These are phyloP conservation scores for Polytrichum commune DNA, from an alignment of 225 moss, liverwort and hornwort genomes.

Conservation along the genomic window DNA sequence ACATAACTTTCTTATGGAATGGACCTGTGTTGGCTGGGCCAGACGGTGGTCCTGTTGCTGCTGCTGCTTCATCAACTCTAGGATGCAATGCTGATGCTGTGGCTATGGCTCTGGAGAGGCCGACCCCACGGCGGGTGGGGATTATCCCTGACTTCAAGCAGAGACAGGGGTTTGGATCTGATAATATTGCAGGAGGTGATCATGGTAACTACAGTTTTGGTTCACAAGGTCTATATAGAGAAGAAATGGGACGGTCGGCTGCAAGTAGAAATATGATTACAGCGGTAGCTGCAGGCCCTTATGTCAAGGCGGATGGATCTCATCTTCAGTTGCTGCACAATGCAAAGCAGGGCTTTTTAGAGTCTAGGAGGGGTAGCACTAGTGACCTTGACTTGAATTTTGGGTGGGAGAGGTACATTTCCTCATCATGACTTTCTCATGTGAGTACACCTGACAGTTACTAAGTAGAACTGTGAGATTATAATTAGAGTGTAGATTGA, in stretches of 20 bases:
- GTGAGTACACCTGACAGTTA: too few species aligned
- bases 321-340: slow-evolving; percentile 22
- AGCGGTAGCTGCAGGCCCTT: slow-evolving; percentile 3
- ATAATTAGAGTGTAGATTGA: too few species aligned
- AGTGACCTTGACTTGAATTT: slow-evolving; percentile 41
- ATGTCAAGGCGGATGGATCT: slow-evolving; percentile 33
- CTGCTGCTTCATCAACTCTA: slow-evolving; percentile 25
- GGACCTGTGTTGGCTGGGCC: slow-evolving; percentile 20
- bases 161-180: too few species aligned
- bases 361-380: slow-evolving; percentile 28
- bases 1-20: slow-evolving; percentile 14
- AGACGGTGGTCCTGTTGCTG: slow-evolving; percentile 21
- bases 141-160: slow-evolving; percentile 5
- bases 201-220: slow-evolving; percentile 6
- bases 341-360: slow-evolving; percentile 19
- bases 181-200: slow-evolving; percentile 7
- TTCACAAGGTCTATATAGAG: slow-evolving; percentile 38
- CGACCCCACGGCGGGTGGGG: slow-evolving; percentile 28
- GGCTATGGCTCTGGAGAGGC: slow-evolving; percentile 38
- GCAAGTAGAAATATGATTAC: slow-evolving; percentile 9
- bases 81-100: slow-evolving; percentile 1
- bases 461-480: too few species aligned
- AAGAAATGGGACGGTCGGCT: slow-evolving; percentile 8
- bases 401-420: slow-evolving; percentile 59
- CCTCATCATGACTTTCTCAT: slow-evolving; percentile 25